Evolutionary conservation across 371 early-diverging fungal genomes (phyloP), one percentile per base, ranked within the genome.

Genomic region (Mortierella sp.): DNA sequence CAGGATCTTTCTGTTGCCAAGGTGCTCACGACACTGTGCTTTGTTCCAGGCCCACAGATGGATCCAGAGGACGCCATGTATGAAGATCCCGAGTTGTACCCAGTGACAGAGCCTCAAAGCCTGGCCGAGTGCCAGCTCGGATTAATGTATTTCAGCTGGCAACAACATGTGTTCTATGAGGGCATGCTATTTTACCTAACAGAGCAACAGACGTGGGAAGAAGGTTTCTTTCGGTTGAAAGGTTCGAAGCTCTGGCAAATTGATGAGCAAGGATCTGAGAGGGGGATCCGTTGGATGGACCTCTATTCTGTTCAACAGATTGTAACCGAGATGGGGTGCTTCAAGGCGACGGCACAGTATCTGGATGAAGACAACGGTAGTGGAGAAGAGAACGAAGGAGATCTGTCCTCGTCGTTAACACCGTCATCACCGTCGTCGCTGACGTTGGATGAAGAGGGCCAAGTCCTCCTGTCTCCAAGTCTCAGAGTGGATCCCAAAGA

Each of bases 161-260:
- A 62, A 30, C 29, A 44, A 15, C 62, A 29, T 0, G 9, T 46
- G n/a, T 1, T 26, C 0, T 70, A 59, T 53, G 59, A 67, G 11
- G 75, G 64, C 0, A 5, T 5, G 12, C 21, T 75, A 25, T 70
- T 66, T 43, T 75, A 64, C 29, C n/a, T 65, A 59, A 66, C 75
- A 0, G 60, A 66, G 23, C 15, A 53, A 4, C 2, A 23, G 2
- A 2, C 25, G 1, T 75, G 75, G 75, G 60, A 48, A 3, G 52
- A 70, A 9, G 75, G 55, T 3, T 50, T 53, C 67, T 75, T 75
- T 46, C 44, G 47, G 19, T 57, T 75, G 21, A 46, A 45, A 0
- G 75, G 75, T 4, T 66, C 70, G 4, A 50, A 28, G n/a, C 63
- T 75, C 11, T 75, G 70, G 75, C 66, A 74, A 50, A 51, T 51